phyloP scores from a whole-genome alignment of 2,329 filamentous ascomycete genomes.

The Tolypocladium inflatum region DNA sequence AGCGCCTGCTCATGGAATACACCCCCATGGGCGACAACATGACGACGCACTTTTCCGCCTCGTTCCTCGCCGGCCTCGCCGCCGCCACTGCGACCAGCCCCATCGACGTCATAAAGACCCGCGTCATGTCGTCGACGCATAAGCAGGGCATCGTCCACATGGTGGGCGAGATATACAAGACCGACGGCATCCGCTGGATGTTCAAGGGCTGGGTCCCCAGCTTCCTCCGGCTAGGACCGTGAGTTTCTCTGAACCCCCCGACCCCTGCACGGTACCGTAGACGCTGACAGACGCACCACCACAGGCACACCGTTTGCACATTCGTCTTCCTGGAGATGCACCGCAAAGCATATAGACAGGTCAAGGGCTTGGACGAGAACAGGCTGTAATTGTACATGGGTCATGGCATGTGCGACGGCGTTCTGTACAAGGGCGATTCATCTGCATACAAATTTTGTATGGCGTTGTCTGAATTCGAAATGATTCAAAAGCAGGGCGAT shows the following conservation, averaged over 20 bases:
- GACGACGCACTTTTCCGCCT: slow-evolving; percentile 70
- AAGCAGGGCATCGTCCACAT: slow-evolving; percentile 45
- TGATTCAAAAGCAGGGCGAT: neutral
- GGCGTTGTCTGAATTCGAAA: neutral
- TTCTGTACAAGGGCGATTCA: slow-evolving; percentile 7
- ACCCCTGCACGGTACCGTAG: neutral
- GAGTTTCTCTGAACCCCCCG: slow-evolving; percentile 20
- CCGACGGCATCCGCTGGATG: slow-evolving; percentile 72
- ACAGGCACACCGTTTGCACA: slow-evolving; percentile 72
- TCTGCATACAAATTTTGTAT: neutral
- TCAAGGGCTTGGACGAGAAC: slow-evolving; percentile 28
- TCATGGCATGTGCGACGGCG: slow-evolving; percentile 12
- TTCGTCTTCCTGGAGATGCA: slow-evolving; percentile 83
- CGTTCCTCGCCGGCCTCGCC: slow-evolving; percentile 69
- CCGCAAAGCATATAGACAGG: slow-evolving; percentile 61
- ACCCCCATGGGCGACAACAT: slow-evolving; percentile 61
- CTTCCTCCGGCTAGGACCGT: slow-evolving; percentile 56
- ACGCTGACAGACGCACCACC: slow-evolving; percentile 2
- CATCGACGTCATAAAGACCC: slow-evolving; percentile 82
- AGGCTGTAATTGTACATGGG: slow-evolving; percentile 11
- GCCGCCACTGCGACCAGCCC: slow-evolving; percentile 80
- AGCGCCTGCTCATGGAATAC: slow-evolving; percentile 55
- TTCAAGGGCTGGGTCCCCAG: slow-evolving; percentile 87
- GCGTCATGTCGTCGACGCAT: slow-evolving; percentile 63
- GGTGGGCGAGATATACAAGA: slow-evolving; percentile 55